Evolutionary conservation across 331 rosid genomes (phyloP), one percentile per base, ranked within the genome.

Genomic region (Quercus lobata): DNA sequence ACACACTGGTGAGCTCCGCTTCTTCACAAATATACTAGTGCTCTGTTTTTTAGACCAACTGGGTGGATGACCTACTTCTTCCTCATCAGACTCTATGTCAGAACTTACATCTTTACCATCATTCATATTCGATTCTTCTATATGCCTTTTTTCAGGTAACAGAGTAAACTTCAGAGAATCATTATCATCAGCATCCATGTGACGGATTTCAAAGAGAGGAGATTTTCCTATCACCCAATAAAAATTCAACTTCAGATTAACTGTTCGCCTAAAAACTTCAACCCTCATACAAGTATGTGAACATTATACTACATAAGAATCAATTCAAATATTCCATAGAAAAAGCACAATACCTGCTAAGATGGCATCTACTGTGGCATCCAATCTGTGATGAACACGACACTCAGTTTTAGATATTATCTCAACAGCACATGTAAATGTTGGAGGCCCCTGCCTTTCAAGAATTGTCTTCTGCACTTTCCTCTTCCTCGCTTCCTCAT

Each of bases 391-490:
- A 87, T 96, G 98, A 80, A 96, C 93, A 9, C 91, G 98, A 34
- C 92, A 90, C 79, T 93, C 94, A 17, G 97, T 88, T 88, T 96
- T 96, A 57, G 99, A 96, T 86, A 96, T 89, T 91, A 96, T 82
- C 93, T 96, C 99, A 84, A 96, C 92, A 30, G 97, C 98, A 65
- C 98, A 96, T n/a, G 94, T 86, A 90, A 96, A 93, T 68, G 99
- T 93, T 71, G 99, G 85, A 60, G 98, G 90, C 27, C 98, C 98
- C 87, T 88, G 89, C 86, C 99, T 89, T 84, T 96, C 99, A 81
- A 96, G 98, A 86, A 96, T 93, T 86, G 99, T 93, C 91, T 96
- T 96, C 89, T 93, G 99, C 62, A 93, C 98, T 91, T 93, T 96
- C 85, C 99, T 88, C 84, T 83, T 91, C 84, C 88, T 89, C 60